Evolutionary conservation across 331 rosid species (phyloP).

Genomic region (Quercus phellos): DNA sequence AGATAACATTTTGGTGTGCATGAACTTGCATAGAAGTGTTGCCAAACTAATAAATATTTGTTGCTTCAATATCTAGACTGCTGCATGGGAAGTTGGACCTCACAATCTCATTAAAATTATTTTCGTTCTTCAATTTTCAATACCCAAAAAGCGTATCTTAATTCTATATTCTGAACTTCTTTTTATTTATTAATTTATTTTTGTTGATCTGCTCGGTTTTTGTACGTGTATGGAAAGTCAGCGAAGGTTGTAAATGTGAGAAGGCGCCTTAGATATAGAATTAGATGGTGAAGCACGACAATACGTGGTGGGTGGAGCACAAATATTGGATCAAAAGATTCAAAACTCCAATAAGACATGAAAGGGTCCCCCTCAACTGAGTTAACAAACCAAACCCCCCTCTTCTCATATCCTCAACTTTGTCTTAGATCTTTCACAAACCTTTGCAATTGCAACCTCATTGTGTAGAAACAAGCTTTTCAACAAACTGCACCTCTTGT

Average conservation of each 20-base stretch:
- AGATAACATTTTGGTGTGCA: no score
- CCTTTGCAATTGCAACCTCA: neutral
- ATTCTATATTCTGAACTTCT: no score
- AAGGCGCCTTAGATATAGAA: neutral
- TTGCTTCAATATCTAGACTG: no score
- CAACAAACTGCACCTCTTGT: neutral
- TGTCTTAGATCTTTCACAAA: neutral
- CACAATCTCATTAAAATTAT: no score
- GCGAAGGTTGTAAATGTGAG: neutral
- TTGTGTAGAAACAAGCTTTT: neutral
- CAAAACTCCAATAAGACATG: neutral
- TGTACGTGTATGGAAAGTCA: neutral
- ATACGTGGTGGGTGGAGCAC: constrained; percentile 76
- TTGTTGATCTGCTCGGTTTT: neutral
- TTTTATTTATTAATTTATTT: neutral
- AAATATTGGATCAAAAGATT: constrained; percentile 29
- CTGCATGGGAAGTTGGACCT: no score
- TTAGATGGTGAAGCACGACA: constrained; percentile 4
- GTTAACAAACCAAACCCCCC: constrained; percentile 10
- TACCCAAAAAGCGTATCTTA: no score
- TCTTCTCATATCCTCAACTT: constrained; percentile 25
- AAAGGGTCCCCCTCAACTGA: constrained; percentile 6
- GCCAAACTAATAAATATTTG: no score
- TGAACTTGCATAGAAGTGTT: no score
- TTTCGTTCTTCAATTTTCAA: no score